These are phyloP conservation scores for Xylaria sp. DNA, from an alignment of 2,329 filamentous ascomycete species.

Conservation along the genomic window DNA sequence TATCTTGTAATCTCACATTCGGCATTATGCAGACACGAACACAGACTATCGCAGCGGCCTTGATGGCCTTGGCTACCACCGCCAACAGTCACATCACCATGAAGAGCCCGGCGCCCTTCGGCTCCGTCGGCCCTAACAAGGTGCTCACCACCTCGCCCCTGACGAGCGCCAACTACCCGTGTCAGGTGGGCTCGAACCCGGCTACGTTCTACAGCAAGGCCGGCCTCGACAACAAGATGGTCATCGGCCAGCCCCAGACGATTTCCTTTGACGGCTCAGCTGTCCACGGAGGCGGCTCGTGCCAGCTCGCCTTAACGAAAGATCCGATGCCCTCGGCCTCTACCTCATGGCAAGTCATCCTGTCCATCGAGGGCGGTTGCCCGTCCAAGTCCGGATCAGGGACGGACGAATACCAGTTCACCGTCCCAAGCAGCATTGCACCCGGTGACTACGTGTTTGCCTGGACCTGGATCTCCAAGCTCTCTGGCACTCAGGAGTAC, in stretches of 20 bases:
- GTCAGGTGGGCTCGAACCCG: constrained; percentile 61
- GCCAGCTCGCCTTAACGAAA: constrained; percentile 76
- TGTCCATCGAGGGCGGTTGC: constrained; percentile 76
- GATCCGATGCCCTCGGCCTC: constrained; percentile 56
- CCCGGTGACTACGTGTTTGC: constrained; percentile 74
- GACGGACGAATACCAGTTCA: constrained; percentile 64
- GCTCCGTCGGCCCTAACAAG: constrained; percentile 45
- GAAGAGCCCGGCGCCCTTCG: constrained; percentile 59
- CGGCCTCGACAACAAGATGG: constrained; percentile 56
- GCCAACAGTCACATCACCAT: constrained; percentile 74
- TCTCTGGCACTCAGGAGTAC: constrained; percentile 67
- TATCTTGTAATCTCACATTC: background rate
- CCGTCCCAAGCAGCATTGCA: constrained; percentile 68
- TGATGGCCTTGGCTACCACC: constrained; percentile 60
- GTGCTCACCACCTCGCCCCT: constrained; percentile 69
- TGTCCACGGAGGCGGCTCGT: constrained; percentile 78
- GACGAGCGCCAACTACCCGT: constrained; percentile 69
- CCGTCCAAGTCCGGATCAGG: constrained; percentile 59
- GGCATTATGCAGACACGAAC: constrained; percentile 55
- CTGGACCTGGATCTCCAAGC: constrained; percentile 80
- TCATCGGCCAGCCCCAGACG: constrained; percentile 56
- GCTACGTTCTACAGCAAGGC: constrained; percentile 51
- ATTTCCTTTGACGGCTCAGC: constrained; percentile 70
- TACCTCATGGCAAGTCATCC: constrained; percentile 75
- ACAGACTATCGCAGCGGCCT: constrained; percentile 52